A percentile compares a stretch with the other conserved stretches of the same genome.
Conservation (phyloP, 805 yeast species). For the Starmerella roubikii region DNA sequence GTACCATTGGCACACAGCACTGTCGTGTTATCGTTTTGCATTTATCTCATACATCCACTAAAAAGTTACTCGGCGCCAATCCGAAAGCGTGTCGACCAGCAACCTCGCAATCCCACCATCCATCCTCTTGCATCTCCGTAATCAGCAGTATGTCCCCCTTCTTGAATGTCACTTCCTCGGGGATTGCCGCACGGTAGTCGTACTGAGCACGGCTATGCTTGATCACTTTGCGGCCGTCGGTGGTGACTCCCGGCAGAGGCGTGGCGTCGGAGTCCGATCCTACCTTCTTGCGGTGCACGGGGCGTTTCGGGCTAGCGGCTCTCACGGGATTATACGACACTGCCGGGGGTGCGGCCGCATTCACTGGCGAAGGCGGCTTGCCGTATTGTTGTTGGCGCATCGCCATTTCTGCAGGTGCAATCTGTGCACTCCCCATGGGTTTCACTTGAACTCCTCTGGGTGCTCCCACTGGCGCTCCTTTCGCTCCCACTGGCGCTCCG, state of each 20-base stretch:
- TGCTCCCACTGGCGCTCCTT: no score
- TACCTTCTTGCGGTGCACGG: slow-evolving; percentile 7
- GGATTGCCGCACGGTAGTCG: slow-evolving; percentile 45
- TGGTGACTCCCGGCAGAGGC: slow-evolving; percentile 34
- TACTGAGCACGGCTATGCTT: slow-evolving; percentile 42
- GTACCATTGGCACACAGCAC: no score
- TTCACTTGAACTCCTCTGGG: no score
- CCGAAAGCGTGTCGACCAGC: slow-evolving; percentile 32
- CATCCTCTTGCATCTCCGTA: slow-evolving; percentile 48
- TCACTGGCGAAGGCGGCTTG: not conserved
- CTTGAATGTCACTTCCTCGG: slow-evolving; percentile 46
- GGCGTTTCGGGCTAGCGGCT: slow-evolving; percentile 1
- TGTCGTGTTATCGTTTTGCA: no score
- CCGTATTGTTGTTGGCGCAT: no score
- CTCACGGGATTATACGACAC: not conserved
- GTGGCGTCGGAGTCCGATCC: slow-evolving; percentile 5
- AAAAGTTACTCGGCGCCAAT: slow-evolving; percentile 50
- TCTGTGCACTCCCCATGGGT: not conserved
- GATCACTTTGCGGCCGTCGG: slow-evolving; percentile 42
- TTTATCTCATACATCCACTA: slow-evolving; percentile 10
- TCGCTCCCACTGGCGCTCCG: not conserved
- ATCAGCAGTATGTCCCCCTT: slow-evolving; percentile 44
- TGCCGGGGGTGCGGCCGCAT: no score
- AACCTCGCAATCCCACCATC: slow-evolving; percentile 65
- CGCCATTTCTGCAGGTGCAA: not conserved